Evolutionary conservation across 495 filamentous ascomycete genomes (phyloP).

Genomic region (Chaetomium fimeti): DNA sequence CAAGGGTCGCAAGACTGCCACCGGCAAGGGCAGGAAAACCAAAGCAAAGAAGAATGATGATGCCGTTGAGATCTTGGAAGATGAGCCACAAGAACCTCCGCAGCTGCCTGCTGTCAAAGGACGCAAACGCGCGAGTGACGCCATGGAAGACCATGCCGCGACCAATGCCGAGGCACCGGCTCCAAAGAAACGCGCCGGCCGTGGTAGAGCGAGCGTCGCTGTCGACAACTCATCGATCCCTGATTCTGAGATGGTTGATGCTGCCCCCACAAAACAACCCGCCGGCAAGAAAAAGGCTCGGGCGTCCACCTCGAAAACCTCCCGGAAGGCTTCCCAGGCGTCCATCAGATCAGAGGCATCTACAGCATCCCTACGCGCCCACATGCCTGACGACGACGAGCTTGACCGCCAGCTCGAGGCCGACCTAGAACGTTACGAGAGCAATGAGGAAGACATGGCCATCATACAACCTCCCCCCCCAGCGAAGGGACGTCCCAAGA

Average conservation of each 20-base stretch:
- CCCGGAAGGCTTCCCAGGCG: constrained; percentile 55
- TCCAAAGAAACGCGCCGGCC: constrained; percentile 64
- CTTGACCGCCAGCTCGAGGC: constrained; percentile 67
- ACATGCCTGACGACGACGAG: constrained; percentile 59
- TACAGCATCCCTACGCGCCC: constrained; percentile 40
- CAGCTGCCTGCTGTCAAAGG: constrained; percentile 46
- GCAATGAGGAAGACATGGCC: constrained; percentile 52
- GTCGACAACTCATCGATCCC: constrained; percentile 28
- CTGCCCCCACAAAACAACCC: constrained; percentile 27
- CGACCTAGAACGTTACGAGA: constrained; percentile 60
- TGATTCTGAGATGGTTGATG: constrained; percentile 41
- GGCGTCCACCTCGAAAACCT: constrained; percentile 40
- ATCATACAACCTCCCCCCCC: constrained; percentile 34
- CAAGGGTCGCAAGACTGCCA: constrained; percentile 39
- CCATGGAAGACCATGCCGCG: constrained; percentile 47
- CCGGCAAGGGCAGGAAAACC: constrained; percentile 47
- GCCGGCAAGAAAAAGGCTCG: constrained; percentile 39
- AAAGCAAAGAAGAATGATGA: constrained; percentile 63
- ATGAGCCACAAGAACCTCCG: constrained; percentile 39
- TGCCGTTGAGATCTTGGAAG: constrained; percentile 49
- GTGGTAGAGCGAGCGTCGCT: constrained; percentile 42
- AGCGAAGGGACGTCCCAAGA: constrained; percentile 41
- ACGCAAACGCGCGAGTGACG: constrained; percentile 66
- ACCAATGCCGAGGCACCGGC: constrained; percentile 53
- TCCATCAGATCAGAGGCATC: constrained; percentile 45